Conservation (phyloP, 768 basidiomycete genomes). For the Stropharia rugosoannulata region DNA sequence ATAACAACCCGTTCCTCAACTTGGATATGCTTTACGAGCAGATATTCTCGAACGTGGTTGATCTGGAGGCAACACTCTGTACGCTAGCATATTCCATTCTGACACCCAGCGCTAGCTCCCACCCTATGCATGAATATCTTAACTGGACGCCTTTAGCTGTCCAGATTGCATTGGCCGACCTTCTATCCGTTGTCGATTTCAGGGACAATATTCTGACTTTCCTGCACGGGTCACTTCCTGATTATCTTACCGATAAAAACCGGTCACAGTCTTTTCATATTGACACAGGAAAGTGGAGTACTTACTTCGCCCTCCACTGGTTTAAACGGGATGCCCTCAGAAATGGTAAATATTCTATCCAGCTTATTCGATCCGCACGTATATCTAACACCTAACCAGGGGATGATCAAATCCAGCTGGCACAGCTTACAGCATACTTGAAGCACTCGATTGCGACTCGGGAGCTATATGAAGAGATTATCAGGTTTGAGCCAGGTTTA, state of each 20-base stretch:
- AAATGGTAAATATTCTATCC: too few relatives aligned
- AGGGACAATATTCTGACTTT: not conserved
- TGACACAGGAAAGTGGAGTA: not conserved
- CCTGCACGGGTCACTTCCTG: not conserved
- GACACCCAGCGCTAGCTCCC: not conserved
- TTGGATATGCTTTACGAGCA: conserved; percentile 8
- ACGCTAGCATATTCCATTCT: not conserved
- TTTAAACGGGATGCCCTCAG: not conserved
- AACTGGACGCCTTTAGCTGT: not conserved
- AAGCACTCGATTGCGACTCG: not conserved
- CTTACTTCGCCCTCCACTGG: not conserved
- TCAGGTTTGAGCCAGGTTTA: not conserved
- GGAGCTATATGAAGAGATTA: not conserved
- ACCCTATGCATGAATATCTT: not conserved
- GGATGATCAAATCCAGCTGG: not conserved
- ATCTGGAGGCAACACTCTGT: not conserved
- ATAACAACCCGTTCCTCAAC: conserved; percentile 9
- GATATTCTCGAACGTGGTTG: not conserved
- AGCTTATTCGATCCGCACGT: not conserved
- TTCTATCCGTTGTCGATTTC: not conserved
- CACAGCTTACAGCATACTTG: not conserved
- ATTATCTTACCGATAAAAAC: not conserved
- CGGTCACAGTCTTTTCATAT: not conserved
- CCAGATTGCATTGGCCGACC: not conserved
- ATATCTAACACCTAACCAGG: not conserved